Base-by-base conservation (phyloP, 106 monocot genomes). In the Acanthochlamys bracteata region DNA sequence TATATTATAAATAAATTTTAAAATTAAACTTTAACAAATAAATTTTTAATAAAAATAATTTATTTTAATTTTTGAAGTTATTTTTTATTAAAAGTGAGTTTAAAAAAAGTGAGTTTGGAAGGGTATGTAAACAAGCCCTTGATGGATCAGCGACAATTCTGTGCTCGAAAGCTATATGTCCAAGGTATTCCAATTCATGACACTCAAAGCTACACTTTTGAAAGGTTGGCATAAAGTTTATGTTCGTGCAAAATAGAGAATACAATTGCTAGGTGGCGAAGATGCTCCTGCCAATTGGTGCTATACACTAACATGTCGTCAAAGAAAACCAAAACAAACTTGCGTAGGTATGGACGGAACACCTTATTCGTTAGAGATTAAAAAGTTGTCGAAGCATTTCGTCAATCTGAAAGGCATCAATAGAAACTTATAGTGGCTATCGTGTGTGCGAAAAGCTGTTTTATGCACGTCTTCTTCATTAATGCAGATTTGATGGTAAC, bases 391-490 rank as follows among this genome's bases (percentile, higher is more conserved):
- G 49, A 51, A 0, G 66, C 51, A 49, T 67, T n/a, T 64, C 11
- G 46, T 60, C 14, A 69, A 25, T 20, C 60, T 43, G 25, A 69
- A 69, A 7, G 59, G 59, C 19, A 74, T 73, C 0, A 65, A 64
- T 10, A 19, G 1, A 57, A 43, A 65, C 25, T 65, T 41, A 57
- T 65, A 73, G 21, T 66, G 65, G 3, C 64, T 53, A 0, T 40
- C 54, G 24, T 73, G 73, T 11, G 65, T 58, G 16, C n/a, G 57
- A 17, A 74, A 74, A 16, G 59, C 39, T 1, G 58, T 73, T 39
- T 59, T 73, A 14, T 0, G 12, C 0, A 66, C 22, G 16, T 73
- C 57, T 4, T 46, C 33, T 8, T 46, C 1, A 1, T 33, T 33
- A 33, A 33, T 33, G 33, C 33, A 6, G 33, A 33, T 33, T 33